Percentiles rank a stretch among this genome's conserved stretches.
These are phyloP conservation scores for Polygonum maritimum DNA, from an alignment of 148 eudicot genomes.

Conservation along the genomic window DNA sequence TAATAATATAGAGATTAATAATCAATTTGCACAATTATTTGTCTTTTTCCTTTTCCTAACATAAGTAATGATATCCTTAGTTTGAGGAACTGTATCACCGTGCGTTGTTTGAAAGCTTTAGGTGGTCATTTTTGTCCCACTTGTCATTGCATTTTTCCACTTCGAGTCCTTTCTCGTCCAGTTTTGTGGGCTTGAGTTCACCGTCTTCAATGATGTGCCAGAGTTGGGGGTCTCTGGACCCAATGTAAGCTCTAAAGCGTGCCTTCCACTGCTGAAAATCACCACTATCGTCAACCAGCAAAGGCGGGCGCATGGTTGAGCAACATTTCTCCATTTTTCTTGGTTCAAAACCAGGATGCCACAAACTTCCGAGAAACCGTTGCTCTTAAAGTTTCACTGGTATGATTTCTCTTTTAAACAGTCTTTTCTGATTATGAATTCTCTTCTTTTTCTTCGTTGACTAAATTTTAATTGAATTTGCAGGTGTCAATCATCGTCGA, in stretches of 20 bases:
- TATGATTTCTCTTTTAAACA: no score
- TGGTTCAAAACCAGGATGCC: no score
- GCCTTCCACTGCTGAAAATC: not conserved
- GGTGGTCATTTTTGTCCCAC: not conserved
- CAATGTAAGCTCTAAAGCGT: not conserved
- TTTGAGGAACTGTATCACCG: not conserved
- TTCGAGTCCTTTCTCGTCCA: no score
- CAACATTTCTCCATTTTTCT: no score
- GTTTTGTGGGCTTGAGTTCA: not conserved
- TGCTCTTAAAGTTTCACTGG: no score
- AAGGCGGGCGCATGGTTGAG: not conserved
- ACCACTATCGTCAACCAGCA: no score
- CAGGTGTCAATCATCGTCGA: slow-evolving; percentile 87
- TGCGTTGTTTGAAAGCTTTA: not conserved
- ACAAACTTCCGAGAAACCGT: no score
- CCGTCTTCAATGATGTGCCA: not conserved
- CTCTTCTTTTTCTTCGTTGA: not conserved
- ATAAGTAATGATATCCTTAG: no score
- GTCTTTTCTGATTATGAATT: not conserved
- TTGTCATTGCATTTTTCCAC: not conserved
- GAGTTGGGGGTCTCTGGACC: not conserved
- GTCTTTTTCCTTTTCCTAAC: no score
- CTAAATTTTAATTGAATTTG: not conserved
- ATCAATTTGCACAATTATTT: no score
- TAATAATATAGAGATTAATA: no score